A percentile compares a stretch with the other conserved stretches of the same genome.
Evolutionary conservation across 495 filamentous ascomycete genomes (phyloP).

Genomic region (Tuber magnatum): DNA sequence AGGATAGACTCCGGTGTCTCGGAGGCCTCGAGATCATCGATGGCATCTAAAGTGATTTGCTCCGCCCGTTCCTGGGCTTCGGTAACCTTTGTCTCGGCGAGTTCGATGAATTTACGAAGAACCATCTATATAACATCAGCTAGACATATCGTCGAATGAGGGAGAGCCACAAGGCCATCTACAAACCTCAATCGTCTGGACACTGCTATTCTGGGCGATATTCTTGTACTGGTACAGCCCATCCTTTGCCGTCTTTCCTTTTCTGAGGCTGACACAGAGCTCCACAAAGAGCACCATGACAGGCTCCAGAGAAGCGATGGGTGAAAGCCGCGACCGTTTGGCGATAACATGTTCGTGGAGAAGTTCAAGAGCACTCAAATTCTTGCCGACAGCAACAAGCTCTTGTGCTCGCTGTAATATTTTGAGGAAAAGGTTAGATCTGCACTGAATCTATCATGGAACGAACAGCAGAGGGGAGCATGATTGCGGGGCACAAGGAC

Average conservation of each 20-base stretch:
- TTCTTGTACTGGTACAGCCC: slow-evolving; percentile 99
- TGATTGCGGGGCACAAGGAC: slow-evolving; percentile 9
- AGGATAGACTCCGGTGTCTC: slow-evolving; percentile 98
- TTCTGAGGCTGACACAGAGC: slow-evolving; percentile 89
- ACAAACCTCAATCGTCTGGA: slow-evolving; percentile 87
- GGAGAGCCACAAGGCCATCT: slow-evolving; percentile 12
- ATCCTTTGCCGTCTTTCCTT: slow-evolving; percentile 97
- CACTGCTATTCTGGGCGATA: slow-evolving; percentile 96
- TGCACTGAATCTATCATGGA: background rate
- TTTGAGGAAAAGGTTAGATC: slow-evolving; percentile 15
- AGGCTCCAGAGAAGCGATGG: slow-evolving; percentile 92
- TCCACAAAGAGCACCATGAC: slow-evolving; percentile 98
- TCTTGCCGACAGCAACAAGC: slow-evolving; percentile 93
- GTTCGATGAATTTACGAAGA: slow-evolving; percentile 92
- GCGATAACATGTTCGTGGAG: slow-evolving; percentile 99
- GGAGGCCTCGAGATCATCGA: slow-evolving; percentile 92
- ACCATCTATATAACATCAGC: slow-evolving; percentile 55
- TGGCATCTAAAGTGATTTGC: slow-evolving; percentile 78
- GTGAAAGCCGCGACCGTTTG: slow-evolving; percentile 93
- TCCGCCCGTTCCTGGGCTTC: slow-evolving; percentile 94
- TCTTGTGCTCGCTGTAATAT: slow-evolving; percentile 77
- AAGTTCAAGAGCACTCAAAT: slow-evolving; percentile 80
- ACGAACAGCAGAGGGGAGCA: slow-evolving; percentile 8
- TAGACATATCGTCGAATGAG: slow-evolving; percentile 25
- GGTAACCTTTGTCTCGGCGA: slow-evolving; percentile 91